Base-by-base conservation (phyloP, 306 rosid genomes). In the Parietaria judaica region DNA sequence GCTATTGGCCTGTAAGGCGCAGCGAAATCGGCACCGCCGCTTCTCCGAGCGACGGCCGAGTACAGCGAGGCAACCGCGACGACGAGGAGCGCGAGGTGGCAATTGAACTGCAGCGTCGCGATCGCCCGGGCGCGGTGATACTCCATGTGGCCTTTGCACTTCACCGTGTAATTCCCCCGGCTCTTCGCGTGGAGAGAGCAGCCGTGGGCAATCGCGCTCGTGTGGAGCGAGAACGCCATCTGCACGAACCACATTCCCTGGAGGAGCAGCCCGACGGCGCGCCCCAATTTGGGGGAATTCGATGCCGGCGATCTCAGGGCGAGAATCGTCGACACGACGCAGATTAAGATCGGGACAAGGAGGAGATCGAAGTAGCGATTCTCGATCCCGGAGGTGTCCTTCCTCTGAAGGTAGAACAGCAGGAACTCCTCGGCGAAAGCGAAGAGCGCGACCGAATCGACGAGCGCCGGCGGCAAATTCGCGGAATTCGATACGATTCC, bases 91-190 rank as follows among this genome's bases (percentile, higher is more conserved):
- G 98, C 96, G 56, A 91, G 96, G 66, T 85, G 96, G 66, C 95
- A 91, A 70, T 91, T 91, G 66, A 91, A 91, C 75, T 85, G 98
- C 70, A 91, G 96, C 16, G 98, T 91, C 7, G 95, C 96, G n/a
- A 91, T 78, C 8, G 96, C 95, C 51, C 89, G 83, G 37, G 89
- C 97, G 53, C 97, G 72, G 70, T 87, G 97, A 70, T 71, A 85
- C 14, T 85, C 92, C 15, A 73, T 56, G 61, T 87, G 95, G 0
- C 85, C 98, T 56, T 83, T 85, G 53, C 98, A 91, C 58, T 69
- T 75, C 10, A 88, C 31, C 0, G 85, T 87, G 70, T 78, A 87
- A 67, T 91, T 91, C 59, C 95, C 98, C 46, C 83, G 72, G 37
- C 95, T 91, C 70, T 71, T 74, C 35, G 49, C 50, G 67, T 80